These are phyloP conservation scores for Malassezia vespertilionis DNA, from an alignment of 1,284 basidiomycete species.

Conservation along the genomic window DNA sequence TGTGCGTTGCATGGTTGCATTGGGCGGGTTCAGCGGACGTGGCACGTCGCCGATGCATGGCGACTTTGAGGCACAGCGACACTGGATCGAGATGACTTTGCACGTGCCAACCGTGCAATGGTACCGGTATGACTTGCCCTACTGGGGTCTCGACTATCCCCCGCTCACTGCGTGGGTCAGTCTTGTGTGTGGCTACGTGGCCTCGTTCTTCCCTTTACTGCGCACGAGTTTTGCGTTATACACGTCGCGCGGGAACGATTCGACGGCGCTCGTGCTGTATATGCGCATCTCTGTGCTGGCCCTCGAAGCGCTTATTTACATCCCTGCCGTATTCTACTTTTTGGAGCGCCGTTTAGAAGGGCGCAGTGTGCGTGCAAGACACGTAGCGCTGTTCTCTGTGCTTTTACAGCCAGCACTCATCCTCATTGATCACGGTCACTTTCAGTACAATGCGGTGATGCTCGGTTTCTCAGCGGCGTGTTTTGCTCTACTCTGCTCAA, in stretches of 20 bases:
- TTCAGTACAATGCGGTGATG: conserved; percentile 55
- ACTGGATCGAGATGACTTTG: conserved; percentile 81
- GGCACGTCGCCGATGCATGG: conserved; percentile 69
- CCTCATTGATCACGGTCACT: conserved; percentile 80
- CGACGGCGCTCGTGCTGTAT: conserved; percentile 54
- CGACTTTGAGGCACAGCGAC: conserved; percentile 83
- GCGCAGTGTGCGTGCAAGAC: conserved; percentile 32
- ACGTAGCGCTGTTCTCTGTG: conserved; percentile 51
- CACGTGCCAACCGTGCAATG: conserved; percentile 64
- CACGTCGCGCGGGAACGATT: conserved; percentile 66
- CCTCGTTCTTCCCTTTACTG: conserved; percentile 20
- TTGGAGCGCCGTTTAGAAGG: conserved; percentile 29
- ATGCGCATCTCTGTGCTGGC: conserved; percentile 68
- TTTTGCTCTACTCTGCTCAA: conserved; percentile 36
- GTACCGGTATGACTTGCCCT: conserved; percentile 75
- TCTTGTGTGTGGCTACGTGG: conserved; percentile 21
- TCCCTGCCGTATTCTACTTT: conserved; percentile 54
- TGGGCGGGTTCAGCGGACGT: conserved; percentile 53
- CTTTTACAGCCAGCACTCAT: conserved; percentile 72
- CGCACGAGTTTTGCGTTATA: conserved; percentile 55
- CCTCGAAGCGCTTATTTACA: conserved; percentile 62
- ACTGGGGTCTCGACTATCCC: conserved; percentile 75
- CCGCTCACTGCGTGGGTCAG: conserved; percentile 64
- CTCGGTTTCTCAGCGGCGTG: conserved; percentile 36
- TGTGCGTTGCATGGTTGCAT: conserved; percentile 26